Evolutionary conservation across 345 rosid species (phyloP).

Genomic region (Alliaria petiolata): DNA sequence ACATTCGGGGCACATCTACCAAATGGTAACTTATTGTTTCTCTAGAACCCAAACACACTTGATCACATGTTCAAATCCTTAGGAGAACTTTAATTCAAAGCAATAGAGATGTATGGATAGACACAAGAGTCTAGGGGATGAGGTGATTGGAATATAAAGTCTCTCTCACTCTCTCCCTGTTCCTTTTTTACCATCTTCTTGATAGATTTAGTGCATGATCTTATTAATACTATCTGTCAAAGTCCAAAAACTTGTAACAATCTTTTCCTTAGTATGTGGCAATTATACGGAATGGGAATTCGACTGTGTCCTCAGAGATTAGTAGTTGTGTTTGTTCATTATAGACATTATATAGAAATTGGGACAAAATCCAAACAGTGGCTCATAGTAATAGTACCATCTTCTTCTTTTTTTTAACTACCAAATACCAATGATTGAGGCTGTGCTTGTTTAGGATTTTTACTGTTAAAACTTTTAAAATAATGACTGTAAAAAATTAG

Average conservation of each 20-base stretch:
- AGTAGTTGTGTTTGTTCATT: background rate
- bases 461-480: too few species aligned
- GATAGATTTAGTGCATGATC: slow-evolving; percentile 8
- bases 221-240: background rate
- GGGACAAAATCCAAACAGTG: background rate
- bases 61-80: slow-evolving; percentile 3
- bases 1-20: slow-evolving; percentile 7
- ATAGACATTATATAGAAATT: too few species aligned
- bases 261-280: background rate
- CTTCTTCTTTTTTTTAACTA: background rate
- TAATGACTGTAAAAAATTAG: too few species aligned
- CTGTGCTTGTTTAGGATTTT: too few species aligned
- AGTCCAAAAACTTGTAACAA: background rate
- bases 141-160: background rate
- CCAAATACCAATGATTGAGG: background rate
- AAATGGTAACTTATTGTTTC: slow-evolving; percentile 8
- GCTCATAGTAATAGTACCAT: background rate
- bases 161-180: too few species aligned
- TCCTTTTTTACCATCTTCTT: background rate
- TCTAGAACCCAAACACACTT: background rate
- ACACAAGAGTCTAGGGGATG: background rate
- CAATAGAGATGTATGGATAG: slow-evolving; percentile 14
- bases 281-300: background rate
- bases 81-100: slow-evolving; percentile 1
- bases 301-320: background rate